These are phyloP conservation scores for Xylariaceae sp. DNA, from an alignment of 2,329 filamentous ascomycete species.

Conservation along the genomic window DNA sequence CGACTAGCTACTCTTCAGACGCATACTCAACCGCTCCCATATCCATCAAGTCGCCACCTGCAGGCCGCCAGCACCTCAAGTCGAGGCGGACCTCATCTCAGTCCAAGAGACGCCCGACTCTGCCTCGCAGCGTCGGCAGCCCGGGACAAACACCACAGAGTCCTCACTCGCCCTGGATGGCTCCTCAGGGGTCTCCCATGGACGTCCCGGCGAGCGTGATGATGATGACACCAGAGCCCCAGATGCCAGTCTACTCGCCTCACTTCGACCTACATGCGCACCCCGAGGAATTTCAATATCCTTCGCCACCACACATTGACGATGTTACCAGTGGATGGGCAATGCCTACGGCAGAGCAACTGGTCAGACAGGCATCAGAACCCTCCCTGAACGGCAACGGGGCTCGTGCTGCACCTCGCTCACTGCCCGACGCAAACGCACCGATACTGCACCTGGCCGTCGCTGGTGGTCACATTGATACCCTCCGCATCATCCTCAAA, in stretches of 20 bases:
- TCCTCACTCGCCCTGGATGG: constrained; percentile 18
- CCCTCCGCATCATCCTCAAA: constrained; percentile 22
- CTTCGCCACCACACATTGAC: constrained; percentile 19
- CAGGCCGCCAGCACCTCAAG: constrained; percentile 14
- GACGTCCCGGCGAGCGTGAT: constrained; percentile 17
- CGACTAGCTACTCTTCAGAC: constrained; percentile 13
- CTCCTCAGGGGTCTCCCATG: constrained; percentile 13
- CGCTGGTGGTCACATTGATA: constrained; percentile 23
- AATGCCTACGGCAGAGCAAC: constrained; percentile 8
- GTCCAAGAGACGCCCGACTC: constrained; percentile 12
- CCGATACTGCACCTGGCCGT: constrained; percentile 24
- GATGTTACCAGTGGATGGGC: constrained; percentile 14
- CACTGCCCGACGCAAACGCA: constrained; percentile 19
- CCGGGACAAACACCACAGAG: constrained; percentile 14
- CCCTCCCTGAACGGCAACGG: constrained; percentile 8
- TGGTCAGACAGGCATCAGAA: constrained; percentile 10
- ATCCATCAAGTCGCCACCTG: constrained; percentile 15
- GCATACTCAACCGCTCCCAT: constrained; percentile 7
- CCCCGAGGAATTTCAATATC: constrained; percentile 20
- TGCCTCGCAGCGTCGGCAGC: constrained; percentile 18
- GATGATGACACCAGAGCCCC: constrained; percentile 17
- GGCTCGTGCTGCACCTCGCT: constrained; percentile 14
- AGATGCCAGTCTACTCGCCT: constrained; percentile 16
- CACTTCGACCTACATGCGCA: constrained; percentile 17
- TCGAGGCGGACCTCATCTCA: constrained; percentile 17